phyloP scores from a whole-genome alignment of 371 early-diverging fungal species.

The Basidiobolus meristosporus region DNA sequence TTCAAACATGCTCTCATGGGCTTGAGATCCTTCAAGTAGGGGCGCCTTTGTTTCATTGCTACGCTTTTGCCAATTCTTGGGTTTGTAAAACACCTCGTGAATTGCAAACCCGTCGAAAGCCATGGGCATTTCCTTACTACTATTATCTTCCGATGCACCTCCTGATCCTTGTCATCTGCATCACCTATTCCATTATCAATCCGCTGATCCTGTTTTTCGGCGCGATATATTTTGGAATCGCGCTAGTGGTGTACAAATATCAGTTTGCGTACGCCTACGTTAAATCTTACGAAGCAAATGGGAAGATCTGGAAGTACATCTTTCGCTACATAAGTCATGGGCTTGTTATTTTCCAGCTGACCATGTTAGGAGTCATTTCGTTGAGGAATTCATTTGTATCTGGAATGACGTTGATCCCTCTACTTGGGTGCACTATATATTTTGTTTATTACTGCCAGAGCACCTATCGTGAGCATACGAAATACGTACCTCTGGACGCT shows the following conservation, averaged over 20 bases:
- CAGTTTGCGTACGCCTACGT: constrained; percentile 66
- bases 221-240: constrained; percentile 50
- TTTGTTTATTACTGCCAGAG: constrained; percentile 31
- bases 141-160: constrained; percentile 51
- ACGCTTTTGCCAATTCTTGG: constrained; percentile 19
- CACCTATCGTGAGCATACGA: constrained; percentile 27
- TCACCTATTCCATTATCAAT: constrained; percentile 71
- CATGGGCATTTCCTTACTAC: constrained; percentile 38
- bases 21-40: constrained; percentile 52
- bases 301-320: constrained; percentile 52
- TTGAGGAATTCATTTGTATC: constrained; percentile 27
- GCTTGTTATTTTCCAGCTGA: constrained; percentile 64
- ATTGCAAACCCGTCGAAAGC: constrained; percentile 24
- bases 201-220: constrained; percentile 71
- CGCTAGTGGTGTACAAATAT: constrained; percentile 58
- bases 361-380: constrained; percentile 58
- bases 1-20: constrained; percentile 45
- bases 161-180: constrained; percentile 61
- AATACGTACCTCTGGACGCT: constrained; percentile 17
- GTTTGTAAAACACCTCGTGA: constrained; percentile 51
- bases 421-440: constrained; percentile 22
- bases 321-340: constrained; percentile 61
- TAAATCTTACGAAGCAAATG: constrained; percentile 63
- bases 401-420: constrained; percentile 19
- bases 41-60: constrained; percentile 21